These are phyloP conservation scores for Teunomyces panamensis DNA, from an alignment of 805 yeast species.

Conservation along the genomic window DNA sequence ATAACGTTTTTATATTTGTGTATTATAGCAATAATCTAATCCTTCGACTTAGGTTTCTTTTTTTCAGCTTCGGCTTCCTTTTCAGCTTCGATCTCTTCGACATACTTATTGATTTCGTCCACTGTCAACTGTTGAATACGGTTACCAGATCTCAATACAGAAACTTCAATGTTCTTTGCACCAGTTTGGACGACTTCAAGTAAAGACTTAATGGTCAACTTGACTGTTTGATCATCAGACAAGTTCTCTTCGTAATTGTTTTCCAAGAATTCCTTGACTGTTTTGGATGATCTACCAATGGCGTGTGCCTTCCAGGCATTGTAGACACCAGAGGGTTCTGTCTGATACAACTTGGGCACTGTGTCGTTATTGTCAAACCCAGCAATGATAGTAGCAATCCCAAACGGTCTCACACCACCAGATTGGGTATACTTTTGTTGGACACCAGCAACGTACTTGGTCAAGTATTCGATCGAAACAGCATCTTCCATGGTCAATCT, in stretches of 20 bases:
- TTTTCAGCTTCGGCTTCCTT: slow-evolving; percentile 80
- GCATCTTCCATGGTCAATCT: slow-evolving; percentile 92
- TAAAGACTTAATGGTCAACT: slow-evolving; percentile 79
- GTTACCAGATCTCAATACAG: slow-evolving; percentile 73
- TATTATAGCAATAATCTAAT: slow-evolving; percentile 6
- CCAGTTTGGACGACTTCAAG: slow-evolving; percentile 98
- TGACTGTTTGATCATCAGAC: slow-evolving; percentile 67
- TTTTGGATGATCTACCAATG: slow-evolving; percentile 91
- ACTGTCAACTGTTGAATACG: slow-evolving; percentile 57
- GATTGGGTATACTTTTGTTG: slow-evolving; percentile 96
- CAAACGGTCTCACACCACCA: slow-evolving; percentile 98
- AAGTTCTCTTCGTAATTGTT: slow-evolving; percentile 70
- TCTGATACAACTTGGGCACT: slow-evolving; percentile 81
- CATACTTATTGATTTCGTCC: slow-evolving; percentile 72
- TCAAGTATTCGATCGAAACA: slow-evolving; percentile 84
- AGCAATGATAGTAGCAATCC: slow-evolving; percentile 90
- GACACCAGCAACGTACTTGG: slow-evolving; percentile 95
- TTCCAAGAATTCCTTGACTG: slow-evolving; percentile 93
- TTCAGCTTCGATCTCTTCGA: slow-evolving; percentile 81
- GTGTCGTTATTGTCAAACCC: slow-evolving; percentile 89
- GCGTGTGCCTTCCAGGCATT: slow-evolving; percentile 98
- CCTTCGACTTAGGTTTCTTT: slow-evolving; percentile 46
- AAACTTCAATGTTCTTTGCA: slow-evolving; percentile 91
- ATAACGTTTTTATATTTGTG: neutral
- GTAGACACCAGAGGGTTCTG: slow-evolving; percentile 96